Percentiles rank a stretch among this genome's conserved stretches.
phyloP scores from a whole-genome alignment of 108 stramenopile genomes.

The Fragilaria radians region DNA sequence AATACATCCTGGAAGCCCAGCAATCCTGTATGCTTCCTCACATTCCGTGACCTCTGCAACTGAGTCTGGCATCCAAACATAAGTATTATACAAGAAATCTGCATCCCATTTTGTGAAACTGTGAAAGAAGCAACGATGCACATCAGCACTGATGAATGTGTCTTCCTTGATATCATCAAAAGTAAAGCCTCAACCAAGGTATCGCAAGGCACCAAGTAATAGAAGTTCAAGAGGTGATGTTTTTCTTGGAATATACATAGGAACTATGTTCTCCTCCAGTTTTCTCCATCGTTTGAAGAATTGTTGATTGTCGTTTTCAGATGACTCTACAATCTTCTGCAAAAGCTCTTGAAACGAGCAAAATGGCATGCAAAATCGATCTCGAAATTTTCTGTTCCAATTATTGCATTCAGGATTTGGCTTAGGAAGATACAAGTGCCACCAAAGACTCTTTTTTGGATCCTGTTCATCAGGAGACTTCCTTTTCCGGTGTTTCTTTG shows the following conservation, averaged over 20 bases:
- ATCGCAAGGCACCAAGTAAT: background rate
- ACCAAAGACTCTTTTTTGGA: background rate
- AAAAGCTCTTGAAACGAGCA: background rate
- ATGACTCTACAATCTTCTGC: background rate
- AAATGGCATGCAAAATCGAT: background rate
- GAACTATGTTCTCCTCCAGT: background rate
- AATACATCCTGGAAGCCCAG: no score
- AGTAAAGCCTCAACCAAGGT: slow-evolving; percentile 4
- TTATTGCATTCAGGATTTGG: background rate
- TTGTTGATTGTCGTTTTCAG: background rate
- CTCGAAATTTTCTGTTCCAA: background rate
- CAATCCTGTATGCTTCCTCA: background rate
- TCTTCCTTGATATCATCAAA: slow-evolving; percentile 4
- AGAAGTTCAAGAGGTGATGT: background rate
- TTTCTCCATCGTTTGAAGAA: background rate
- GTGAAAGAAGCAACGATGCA: no score
- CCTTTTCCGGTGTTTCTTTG: no score
- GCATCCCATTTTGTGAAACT: no score
- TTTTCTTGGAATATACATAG: background rate
- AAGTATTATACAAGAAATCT: no score
- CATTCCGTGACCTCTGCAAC: background rate
- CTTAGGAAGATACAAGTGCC: background rate
- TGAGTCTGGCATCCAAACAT: background rate
- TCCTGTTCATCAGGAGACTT: no score
- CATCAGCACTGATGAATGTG: background rate